These are phyloP conservation scores for Neurospora sp. DNA, from an alignment of 495 filamentous ascomycete genomes.

Conservation along the genomic window DNA sequence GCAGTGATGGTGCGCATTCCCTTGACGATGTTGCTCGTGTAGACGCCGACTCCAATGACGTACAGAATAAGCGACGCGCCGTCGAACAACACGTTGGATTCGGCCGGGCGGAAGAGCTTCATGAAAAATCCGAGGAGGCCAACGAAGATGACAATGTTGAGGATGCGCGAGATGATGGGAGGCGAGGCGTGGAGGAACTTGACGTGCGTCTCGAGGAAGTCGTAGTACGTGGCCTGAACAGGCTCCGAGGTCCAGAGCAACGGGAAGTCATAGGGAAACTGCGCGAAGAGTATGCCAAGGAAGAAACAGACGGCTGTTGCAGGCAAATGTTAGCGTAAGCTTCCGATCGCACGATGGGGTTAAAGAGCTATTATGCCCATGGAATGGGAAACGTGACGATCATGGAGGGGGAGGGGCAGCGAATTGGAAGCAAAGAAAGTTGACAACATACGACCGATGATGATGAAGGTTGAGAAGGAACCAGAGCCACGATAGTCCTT, in stretches of 20 bases:
- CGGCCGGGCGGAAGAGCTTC: constrained; percentile 85
- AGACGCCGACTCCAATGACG: constrained; percentile 82
- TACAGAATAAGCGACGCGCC: constrained; percentile 86
- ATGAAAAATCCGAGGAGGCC: constrained; percentile 83
- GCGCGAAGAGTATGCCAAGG: constrained; percentile 94
- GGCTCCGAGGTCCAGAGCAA: constrained; percentile 76
- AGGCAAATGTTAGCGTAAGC: background rate
- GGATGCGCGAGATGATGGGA: constrained; percentile 80
- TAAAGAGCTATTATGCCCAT: background rate
- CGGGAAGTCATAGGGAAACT: constrained; percentile 95
- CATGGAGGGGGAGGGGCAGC: background rate
- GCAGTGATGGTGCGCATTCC: constrained; percentile 69
- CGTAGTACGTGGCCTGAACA: constrained; percentile 55
- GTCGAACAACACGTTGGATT: constrained; percentile 94
- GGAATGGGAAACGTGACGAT: background rate
- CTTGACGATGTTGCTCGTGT: constrained; percentile 90
- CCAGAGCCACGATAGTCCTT: constrained; percentile 38
- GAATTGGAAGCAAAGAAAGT: background rate
- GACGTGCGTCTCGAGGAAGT: constrained; percentile 78
- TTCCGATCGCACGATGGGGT: constrained; percentile 1
- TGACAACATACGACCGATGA: constrained; percentile 71
- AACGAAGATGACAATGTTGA: constrained; percentile 83
- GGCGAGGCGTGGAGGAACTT: constrained; percentile 77
- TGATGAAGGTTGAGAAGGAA: constrained; percentile 86
- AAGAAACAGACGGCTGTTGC: constrained; percentile 79